A percentile compares a stretch with the other conserved stretches of the same genome.
phyloP scores from a whole-genome alignment of 1,284 basidiomycete genomes.

The Apiotrichum siamense region DNA sequence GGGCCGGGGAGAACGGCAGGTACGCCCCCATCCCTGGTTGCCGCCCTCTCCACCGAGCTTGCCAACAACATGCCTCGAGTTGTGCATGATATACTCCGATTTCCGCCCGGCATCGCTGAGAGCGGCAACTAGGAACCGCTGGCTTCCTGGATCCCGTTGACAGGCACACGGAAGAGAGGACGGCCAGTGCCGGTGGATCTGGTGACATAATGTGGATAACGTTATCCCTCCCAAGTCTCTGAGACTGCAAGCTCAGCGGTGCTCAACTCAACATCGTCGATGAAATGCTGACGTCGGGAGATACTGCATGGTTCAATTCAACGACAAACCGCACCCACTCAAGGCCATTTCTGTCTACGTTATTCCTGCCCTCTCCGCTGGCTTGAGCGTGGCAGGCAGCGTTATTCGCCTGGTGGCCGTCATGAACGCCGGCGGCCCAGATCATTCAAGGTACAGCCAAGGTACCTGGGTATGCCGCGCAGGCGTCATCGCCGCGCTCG shows the following conservation, averaged over 20 bases:
- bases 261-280: no score
- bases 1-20: no score
- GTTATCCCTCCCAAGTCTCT: not conserved
- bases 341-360: not conserved
- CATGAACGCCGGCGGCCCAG: not conserved
- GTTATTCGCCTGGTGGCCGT: not conserved
- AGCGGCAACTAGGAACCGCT: no score
- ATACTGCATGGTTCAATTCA: not conserved
- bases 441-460: not conserved
- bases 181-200: no score
- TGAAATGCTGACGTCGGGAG: not conserved
- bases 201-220: not conserved
- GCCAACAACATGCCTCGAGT: no score
- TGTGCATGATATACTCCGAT: no score
- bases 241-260: not conserved
- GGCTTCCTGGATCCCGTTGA: no score
- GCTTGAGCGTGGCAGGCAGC: not conserved
- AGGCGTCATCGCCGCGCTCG: not conserved
- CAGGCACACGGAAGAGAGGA: no score
- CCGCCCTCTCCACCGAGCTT: no score
- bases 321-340: not conserved
- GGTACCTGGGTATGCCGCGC: not conserved
- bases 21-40: no score
- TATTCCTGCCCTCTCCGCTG: not conserved
- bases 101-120: no score